Base-by-base conservation (phyloP, 2,329 filamentous ascomycete species). In the Aspergillus sp. region DNA sequence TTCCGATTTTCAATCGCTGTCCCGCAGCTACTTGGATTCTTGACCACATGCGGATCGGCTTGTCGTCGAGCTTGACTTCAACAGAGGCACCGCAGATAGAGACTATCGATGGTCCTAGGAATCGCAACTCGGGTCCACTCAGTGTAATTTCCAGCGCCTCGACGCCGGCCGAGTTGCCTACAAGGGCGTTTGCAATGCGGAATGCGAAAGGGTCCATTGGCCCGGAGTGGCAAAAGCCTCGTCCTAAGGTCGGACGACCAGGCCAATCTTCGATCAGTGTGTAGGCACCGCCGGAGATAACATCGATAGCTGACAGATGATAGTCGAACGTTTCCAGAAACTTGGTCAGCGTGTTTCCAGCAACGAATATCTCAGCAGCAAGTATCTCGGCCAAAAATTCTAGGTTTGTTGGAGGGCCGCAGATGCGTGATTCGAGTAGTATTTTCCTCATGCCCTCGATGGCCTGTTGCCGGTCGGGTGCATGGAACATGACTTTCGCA, bases 131-230 rank as follows among this genome's bases (percentile, higher is more conserved):
- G 0, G 86, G 86, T 0, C 86, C 86, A 14, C 78, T 81, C 16
- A 87, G 65, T 0, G 86, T 88, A 26, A 87, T 84, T 64, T 89
- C 86, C 0, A 89, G 71, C 0, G 78, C 80, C 68, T 87, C 86
- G 3, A 73, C 78, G 0, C 77, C 78, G 0, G 76, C 67, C 0
- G 77, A 64, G 55, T 89, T 88, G 0, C 85, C 85, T 0, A 84
- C 85, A 1, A 89, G 76, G 20, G 82, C 74, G 62, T 89, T 89
- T 2, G 84, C 85, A 29, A 87, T 77, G 24, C 81, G 80, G 50
- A 84, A 82, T 1, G 83, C 79, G n/a, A 87, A 67, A 0, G 80
- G 77, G 65, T 88, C 86, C 85, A 88, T 87, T 0, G 86, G 84
- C 0, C 86, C 86, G 4, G 81, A 79, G 32, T 85, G 82, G 4